A percentile compares a stretch with the other conserved stretches of the same genome.
Conservation (phyloP, 345 rosid genomes). For the Jatropha curcas region DNA sequence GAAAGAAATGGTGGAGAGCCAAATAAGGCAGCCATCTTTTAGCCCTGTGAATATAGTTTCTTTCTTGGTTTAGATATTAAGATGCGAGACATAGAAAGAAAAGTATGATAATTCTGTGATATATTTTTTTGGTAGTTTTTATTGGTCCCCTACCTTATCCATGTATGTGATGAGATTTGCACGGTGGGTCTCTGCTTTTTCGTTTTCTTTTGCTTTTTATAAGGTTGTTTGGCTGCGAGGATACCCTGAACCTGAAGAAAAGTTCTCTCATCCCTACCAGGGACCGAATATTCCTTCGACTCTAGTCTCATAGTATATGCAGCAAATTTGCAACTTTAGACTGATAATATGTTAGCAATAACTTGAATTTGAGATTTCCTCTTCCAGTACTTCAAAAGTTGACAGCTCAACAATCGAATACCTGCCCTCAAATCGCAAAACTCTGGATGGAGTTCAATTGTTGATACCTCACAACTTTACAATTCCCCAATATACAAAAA, state of each 20-base stretch:
- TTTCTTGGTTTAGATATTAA: not conserved
- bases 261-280: not conserved
- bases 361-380: too few relatives aligned
- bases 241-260: not conserved
- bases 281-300: too few relatives aligned
- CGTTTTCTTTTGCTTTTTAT: not conserved
- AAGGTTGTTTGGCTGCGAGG: not conserved
- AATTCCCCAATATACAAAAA: too few relatives aligned
- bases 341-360: too few relatives aligned
- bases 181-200: not conserved
- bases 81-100: not conserved
- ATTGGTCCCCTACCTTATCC: conserved; percentile 41
- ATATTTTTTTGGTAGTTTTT: not conserved
- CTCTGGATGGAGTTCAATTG: too few relatives aligned
- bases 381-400: too few relatives aligned
- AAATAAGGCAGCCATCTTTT: conserved; percentile 49
- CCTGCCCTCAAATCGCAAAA: too few relatives aligned
- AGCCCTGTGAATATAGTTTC: not conserved
- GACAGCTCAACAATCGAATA: too few relatives aligned
- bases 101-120: not conserved
- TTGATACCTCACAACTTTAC: too few relatives aligned
- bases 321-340: too few relatives aligned
- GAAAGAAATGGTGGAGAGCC: conserved; percentile 42
- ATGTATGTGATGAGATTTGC: conserved; percentile 3
- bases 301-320: too few relatives aligned